phyloP scores from a whole-genome alignment of 1,284 basidiomycete species.

The Puccinia coronata region DNA sequence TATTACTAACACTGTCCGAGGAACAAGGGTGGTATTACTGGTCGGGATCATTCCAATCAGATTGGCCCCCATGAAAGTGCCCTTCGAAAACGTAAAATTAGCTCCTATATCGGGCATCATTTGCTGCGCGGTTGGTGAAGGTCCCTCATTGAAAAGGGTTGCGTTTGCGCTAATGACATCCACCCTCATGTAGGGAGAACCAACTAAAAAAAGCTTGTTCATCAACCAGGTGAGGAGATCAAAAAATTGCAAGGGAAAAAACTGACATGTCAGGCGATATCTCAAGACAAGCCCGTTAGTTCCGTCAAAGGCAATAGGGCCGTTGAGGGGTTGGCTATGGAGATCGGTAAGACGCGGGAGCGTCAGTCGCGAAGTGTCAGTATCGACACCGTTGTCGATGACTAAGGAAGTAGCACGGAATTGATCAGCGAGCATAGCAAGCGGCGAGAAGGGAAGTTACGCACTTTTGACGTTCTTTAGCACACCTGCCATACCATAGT shows the following conservation, averaged over 20 bases:
- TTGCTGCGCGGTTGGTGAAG: background rate
- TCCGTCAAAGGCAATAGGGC: background rate
- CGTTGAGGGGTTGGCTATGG: background rate
- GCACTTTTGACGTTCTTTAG: constrained; percentile 29
- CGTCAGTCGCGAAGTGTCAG: background rate
- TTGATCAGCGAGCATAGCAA: background rate
- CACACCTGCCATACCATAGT: constrained; percentile 41
- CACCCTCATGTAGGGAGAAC: constrained; percentile 17
- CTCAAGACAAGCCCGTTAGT: background rate
- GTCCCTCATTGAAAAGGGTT: background rate
- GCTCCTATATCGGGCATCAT: background rate
- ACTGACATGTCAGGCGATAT: constrained; percentile 37
- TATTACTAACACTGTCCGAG: constrained; percentile 25
- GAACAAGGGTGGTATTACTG: constrained; percentile 28
- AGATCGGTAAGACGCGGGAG: constrained; percentile 43
- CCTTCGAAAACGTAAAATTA: constrained; percentile 22
- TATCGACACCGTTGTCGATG: constrained; percentile 25
- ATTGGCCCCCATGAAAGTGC: constrained; percentile 17
- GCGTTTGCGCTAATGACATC: constrained; percentile 22
- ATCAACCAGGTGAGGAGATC: background rate
- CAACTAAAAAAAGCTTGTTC: constrained; percentile 9
- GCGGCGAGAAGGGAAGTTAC: background rate
- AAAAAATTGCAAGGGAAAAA: background rate
- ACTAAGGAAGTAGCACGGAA: background rate
- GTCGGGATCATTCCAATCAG: constrained; percentile 34